Base-by-base conservation (phyloP, 2,329 filamentous ascomycete genomes). In the Fusarium verticillioides region DNA sequence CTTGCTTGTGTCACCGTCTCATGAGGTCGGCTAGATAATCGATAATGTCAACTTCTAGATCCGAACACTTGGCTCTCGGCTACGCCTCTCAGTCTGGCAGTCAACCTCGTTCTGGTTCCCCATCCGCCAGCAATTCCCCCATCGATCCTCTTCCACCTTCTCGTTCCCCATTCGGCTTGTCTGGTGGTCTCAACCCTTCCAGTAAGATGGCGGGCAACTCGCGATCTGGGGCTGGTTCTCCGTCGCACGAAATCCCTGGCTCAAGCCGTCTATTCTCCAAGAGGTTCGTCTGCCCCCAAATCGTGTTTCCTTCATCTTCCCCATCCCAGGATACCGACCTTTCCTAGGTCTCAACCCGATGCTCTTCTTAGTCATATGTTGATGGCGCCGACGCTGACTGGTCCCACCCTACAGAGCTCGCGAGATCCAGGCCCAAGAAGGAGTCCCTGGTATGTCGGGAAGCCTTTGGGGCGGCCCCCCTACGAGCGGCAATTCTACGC, bases 371-470 rank as follows among this genome's bases (percentile, higher is more conserved):
- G 26, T 56, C 43, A 18, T 21, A 36, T 26, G 46, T 58, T 37
- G 57, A 39, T 57, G 42, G 44, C 43, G 54, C 67, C 74, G 57
- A 78, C 73, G 32, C 68, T 60, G 57, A 59, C 39, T 60, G 68
- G 37, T 57, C 46, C 57, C 37, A 59, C 46, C n/a, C 21, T 23
- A n/a, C 70, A 97, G 96, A 81, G 95, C 96, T 75, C 90, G 96
- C 82, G 96, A 99, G 83, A 98, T 98, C 71, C 96, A 98, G 85
- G 95, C 95, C 61, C 95, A 98, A 85, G 96, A 98, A 88, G 95
- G 95, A 58, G 88, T 97, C 56, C 85, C 86, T 81, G 92, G 87
- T 79, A 88, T 89, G 78, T 88, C 87, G 82, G 83, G 92, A 59
- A 90, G 92, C 79, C 92, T 93, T 47, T 98, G 96, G 96, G 95